Evolutionary conservation across 441 rosid genomes (phyloP), one percentile per base, ranked within the genome.

Genomic region (Erodium trifolium): DNA sequence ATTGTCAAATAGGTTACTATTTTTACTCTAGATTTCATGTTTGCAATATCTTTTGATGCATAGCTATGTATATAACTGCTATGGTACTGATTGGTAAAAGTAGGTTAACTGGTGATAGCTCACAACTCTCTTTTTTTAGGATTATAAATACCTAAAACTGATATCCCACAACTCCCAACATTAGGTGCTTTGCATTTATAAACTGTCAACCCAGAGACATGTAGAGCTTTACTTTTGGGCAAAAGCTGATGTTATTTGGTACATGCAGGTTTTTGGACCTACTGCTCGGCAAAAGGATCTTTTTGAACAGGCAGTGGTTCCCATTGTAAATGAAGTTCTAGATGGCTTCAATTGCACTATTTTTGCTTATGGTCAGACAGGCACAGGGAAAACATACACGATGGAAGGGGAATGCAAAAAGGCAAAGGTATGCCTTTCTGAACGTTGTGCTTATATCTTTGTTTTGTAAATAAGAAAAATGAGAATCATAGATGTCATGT

Each of bases 341-440:
- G 99, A 94, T 71, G 99, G 98, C 55, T 94, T 90, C 75, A 94
- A 92, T 65, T 94, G 99, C 78, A 94, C 99, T 65, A 92, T 94
- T 78, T 94, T 94, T 84, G 99, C 99, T 41, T 94, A 94, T 47
- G 99, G 99, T 63, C 99, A 92, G 76, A 94, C 99, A 18, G 98
- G 99, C 76, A 94, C 99, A 3, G 99, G 45, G 34, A 31, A 31
- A 31, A 94, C 99, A n/a, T 94, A 94, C 73, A 94, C 98, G 2
- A 94, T 31, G 34, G 98, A 94, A 84, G 99, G 99, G 70, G 98
- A 89, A 41, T 85, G 99, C 74, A 92, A 88, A 78, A 94, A 89
- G 91, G 99, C 88, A 49, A 49, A 49, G 57, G 57, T 73, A 1
- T 68, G 2, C 12, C 31, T 47, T 70, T 68, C 34, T 31, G 34